Evolutionary conservation across 768 basidiomycete genomes (phyloP).

Genomic region (Podaxis mareebaensis): DNA sequence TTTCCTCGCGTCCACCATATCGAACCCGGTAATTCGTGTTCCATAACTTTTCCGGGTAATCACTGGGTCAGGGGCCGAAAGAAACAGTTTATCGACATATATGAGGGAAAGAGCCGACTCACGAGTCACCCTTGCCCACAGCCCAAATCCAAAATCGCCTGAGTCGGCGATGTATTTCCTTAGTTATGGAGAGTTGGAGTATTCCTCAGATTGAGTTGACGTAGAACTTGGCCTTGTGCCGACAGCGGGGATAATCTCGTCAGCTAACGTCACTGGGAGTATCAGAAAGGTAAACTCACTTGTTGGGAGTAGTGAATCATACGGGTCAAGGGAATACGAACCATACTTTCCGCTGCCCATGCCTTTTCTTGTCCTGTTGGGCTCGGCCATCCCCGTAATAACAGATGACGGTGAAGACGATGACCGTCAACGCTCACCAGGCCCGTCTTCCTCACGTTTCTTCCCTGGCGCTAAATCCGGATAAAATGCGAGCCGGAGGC

Average conservation of each 20-base stretch:
- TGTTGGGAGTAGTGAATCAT: constrained; percentile 56
- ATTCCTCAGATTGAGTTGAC: constrained; percentile 50
- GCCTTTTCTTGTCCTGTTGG: too few species aligned
- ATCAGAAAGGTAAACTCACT: constrained; percentile 38
- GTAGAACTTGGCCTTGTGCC: constrained; percentile 50
- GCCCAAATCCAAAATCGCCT: constrained; percentile 66
- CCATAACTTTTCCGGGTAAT: constrained; percentile 54
- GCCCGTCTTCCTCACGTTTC: neutral
- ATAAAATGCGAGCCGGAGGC: too few species aligned
- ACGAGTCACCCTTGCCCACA: constrained; percentile 58
- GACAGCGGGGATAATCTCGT: constrained; percentile 47
- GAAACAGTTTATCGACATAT: neutral
- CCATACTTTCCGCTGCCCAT: neutral
- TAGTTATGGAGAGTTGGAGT: constrained; percentile 62
- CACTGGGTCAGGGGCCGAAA: constrained; percentile 53
- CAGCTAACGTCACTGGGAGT: constrained; percentile 4
- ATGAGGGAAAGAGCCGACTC: neutral
- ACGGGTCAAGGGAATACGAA: constrained; percentile 37
- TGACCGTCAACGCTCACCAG: neutral
- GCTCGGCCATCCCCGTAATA: neutral
- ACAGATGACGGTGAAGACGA: neutral
- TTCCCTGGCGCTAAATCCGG: neutral
- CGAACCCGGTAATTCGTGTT: constrained; percentile 60
- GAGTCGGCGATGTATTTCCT: constrained; percentile 41
- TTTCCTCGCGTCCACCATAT: constrained; percentile 48